These are phyloP conservation scores for Apocynum venetum DNA, from an alignment of 257 asterid genomes.

Conservation along the genomic window DNA sequence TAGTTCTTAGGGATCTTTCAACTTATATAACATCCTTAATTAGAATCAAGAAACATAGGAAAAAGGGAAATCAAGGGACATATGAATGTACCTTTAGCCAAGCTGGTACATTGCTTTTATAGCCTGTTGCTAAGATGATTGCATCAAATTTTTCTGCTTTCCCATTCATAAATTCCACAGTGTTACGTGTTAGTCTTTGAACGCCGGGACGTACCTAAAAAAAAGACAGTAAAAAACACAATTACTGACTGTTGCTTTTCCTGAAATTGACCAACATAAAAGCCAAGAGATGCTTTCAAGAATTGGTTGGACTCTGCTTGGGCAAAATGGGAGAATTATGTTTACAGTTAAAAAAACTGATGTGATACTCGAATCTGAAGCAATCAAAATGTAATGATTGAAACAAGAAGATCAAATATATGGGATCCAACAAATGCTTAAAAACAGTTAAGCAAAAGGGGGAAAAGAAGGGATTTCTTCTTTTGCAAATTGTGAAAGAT, in stretches of 20 bases:
- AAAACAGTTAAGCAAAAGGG: neutral
- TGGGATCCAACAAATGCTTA: constrained; percentile 9
- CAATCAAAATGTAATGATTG: constrained; percentile 13
- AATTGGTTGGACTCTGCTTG: neutral
- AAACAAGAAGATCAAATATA: neutral
- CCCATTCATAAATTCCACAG: constrained; percentile 26
- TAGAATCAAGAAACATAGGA: neutral
- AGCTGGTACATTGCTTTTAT: constrained; percentile 28
- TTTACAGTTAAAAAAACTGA: neutral
- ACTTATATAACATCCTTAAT: neutral
- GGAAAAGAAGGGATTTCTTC: neutral
- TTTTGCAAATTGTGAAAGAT: too few relatives aligned
- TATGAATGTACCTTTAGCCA: constrained; percentile 22
- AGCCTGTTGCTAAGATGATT: constrained; percentile 23
- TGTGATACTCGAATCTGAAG: neutral
- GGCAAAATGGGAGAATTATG: constrained; percentile 16
- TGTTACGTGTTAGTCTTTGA: constrained; percentile 12
- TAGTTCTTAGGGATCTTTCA: neutral
- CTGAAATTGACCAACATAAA: constrained; percentile 1
- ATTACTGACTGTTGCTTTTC: constrained; percentile 10
- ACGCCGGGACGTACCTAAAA: constrained; percentile 18
- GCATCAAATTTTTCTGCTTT: constrained; percentile 21
- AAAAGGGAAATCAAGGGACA: neutral
- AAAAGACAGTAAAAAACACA: neutral
- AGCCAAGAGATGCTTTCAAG: neutral